Percentiles rank a stretch among this genome's conserved stretches.
Evolutionary conservation across 2,329 filamentous ascomycete genomes (phyloP).

Genomic region (Penicillium sp.): DNA sequence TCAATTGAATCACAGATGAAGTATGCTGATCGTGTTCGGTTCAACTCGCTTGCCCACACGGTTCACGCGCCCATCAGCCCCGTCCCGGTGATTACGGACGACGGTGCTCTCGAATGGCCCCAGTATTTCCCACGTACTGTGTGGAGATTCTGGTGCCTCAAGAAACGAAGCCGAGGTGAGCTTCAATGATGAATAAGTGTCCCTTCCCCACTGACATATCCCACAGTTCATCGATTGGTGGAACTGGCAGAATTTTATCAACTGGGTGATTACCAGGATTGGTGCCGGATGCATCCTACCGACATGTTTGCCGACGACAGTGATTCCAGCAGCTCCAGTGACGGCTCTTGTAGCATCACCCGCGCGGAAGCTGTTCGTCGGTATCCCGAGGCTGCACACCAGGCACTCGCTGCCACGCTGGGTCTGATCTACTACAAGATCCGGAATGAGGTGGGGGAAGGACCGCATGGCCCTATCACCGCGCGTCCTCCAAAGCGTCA

Average conservation of each 20-base stretch:
- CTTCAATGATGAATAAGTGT: slow-evolving; percentile 8
- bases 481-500: slow-evolving; percentile 38
- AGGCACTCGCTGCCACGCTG: slow-evolving; percentile 42
- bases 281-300: slow-evolving; percentile 39
- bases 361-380: slow-evolving; percentile 39
- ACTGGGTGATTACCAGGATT: slow-evolving; percentile 43
- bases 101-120: slow-evolving; percentile 40
- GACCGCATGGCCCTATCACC: slow-evolving; percentile 30
- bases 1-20: slow-evolving; percentile 29
- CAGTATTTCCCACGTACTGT: slow-evolving; percentile 43
- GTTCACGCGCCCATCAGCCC: slow-evolving; percentile 41
- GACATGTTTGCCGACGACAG: slow-evolving; percentile 37
- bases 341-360: slow-evolving; percentile 37
- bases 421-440: slow-evolving; percentile 47
- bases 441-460: slow-evolving; percentile 43
- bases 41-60: slow-evolving; percentile 44
- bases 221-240: slow-evolving; percentile 40
- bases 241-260: slow-evolving; percentile 46
- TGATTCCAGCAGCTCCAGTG: slow-evolving; percentile 44
- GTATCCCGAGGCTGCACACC: slow-evolving; percentile 44
- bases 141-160: slow-evolving; percentile 47
- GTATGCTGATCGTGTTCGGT: slow-evolving; percentile 40
- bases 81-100: slow-evolving; percentile 38
- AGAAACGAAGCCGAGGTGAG: slow-evolving; percentile 45
- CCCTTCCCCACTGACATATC: slow-evolving; percentile 5